Percentiles rank a stretch among this genome's conserved stretches.
These are phyloP conservation scores for Scedosporium aurantiacum DNA, from an alignment of 2,329 filamentous ascomycete species.

Conservation along the genomic window DNA sequence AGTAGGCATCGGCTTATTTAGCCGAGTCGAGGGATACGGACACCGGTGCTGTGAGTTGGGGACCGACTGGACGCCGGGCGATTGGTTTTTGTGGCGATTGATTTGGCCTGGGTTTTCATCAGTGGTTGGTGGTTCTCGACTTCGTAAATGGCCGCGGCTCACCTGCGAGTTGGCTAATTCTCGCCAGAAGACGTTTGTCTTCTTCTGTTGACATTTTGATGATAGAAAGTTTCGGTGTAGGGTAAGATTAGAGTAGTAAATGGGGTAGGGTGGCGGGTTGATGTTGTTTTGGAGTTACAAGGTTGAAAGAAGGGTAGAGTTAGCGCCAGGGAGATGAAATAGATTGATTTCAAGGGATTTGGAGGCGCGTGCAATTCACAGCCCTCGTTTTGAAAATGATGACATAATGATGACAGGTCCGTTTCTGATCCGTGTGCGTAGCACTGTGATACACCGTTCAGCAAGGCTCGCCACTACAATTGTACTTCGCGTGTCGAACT, in stretches of 20 bases:
- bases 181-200: conserved; percentile 41
- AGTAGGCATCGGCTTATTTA: background rate
- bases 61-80: conserved; percentile 22
- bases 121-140: background rate
- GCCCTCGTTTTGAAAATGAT: background rate
- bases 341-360: background rate
- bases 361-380: background rate
- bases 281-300: background rate
- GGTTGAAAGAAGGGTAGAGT: background rate
- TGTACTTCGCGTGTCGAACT: too few relatives aligned
- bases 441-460: background rate
- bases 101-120: conserved; percentile 52
- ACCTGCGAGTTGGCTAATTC: conserved; percentile 42
- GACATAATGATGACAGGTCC: background rate
- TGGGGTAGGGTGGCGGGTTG: background rate
- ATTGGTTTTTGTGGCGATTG: conserved; percentile 64
- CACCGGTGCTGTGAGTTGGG: conserved; percentile 21
- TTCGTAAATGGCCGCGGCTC: conserved; percentile 12
- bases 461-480: background rate
- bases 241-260: background rate
- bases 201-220: conserved; percentile 30
- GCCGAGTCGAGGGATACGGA: conserved; percentile 17
- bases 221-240: background rate
- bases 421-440: background rate
- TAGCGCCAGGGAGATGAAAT: background rate